phyloP scores from a whole-genome alignment of 1,284 basidiomycete species.

The Moniliophthora roreri region DNA sequence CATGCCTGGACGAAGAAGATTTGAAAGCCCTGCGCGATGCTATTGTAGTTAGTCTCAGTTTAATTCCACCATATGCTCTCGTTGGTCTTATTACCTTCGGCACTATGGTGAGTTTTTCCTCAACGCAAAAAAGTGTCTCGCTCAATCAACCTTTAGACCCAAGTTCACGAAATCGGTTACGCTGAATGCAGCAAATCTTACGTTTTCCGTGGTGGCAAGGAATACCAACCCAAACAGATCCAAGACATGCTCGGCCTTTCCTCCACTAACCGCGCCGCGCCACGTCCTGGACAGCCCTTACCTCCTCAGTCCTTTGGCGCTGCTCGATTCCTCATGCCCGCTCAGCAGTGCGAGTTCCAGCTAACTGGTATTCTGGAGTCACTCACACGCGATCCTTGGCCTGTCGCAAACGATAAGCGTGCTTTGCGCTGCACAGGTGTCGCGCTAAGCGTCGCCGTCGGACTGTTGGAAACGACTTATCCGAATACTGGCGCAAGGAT shows the following conservation, averaged over 20 bases:
- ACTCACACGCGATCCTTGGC: slow-evolving; percentile 94
- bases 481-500: slow-evolving; percentile 95
- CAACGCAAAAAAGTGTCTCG: neutral
- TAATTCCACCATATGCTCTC: slow-evolving; percentile 92
- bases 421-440: slow-evolving; percentile 96
- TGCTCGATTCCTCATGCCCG: slow-evolving; percentile 91
- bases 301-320: slow-evolving; percentile 87
- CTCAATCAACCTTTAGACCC: slow-evolving; percentile 55
- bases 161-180: slow-evolving; percentile 99
- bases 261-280: slow-evolving; percentile 74
- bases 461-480: slow-evolving; percentile 94
- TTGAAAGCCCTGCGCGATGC: slow-evolving; percentile 93
- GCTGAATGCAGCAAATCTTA: slow-evolving; percentile 97
- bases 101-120: slow-evolving; percentile 76
- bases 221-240: slow-evolving; percentile 96
- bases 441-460: slow-evolving; percentile 91
- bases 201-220: slow-evolving; percentile 99
- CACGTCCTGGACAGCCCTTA: slow-evolving; percentile 84
- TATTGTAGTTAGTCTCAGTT: slow-evolving; percentile 88
- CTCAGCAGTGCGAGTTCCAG: slow-evolving; percentile 95
- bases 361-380: slow-evolving; percentile 92
- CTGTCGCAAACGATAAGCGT: slow-evolving; percentile 94
- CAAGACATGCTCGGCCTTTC: slow-evolving; percentile 97
- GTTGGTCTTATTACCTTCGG: slow-evolving; percentile 96
- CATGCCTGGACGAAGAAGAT: slow-evolving; percentile 95